Evolutionary conservation across 2,329 filamentous ascomycete species (phyloP).

Genomic region (Monosporascus sp.): DNA sequence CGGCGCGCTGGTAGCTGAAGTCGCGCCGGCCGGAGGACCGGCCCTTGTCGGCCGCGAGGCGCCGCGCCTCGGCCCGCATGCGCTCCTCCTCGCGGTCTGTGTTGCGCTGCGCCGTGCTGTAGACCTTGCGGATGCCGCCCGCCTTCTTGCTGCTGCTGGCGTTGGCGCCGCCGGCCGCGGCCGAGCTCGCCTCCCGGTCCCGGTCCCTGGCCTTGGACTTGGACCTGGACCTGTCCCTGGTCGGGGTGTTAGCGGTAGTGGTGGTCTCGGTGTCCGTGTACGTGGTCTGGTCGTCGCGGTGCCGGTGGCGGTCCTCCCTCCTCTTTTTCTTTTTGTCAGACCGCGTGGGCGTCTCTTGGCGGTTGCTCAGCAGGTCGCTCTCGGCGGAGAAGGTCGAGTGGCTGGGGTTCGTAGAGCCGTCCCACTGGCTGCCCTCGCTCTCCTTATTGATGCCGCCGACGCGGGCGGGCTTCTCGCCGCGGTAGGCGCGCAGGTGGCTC

Average conservation of each 20-base stretch:
- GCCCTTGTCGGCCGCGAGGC: conserved; percentile 50
- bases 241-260: conserved; percentile 3
- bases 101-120: conserved; percentile 53
- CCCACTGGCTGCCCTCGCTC: conserved; percentile 73
- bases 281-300: conserved; percentile 31
- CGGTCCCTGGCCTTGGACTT: no score
- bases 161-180: not conserved
- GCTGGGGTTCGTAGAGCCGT: conserved; percentile 65
- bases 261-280: not conserved
- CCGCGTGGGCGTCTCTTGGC: conserved; percentile 52
- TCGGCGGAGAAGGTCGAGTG: conserved; percentile 55
- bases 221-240: not conserved
- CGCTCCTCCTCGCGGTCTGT: conserved; percentile 47
- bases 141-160: conserved; percentile 5
- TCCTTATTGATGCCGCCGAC: conserved; percentile 86
- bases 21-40: conserved; percentile 40
- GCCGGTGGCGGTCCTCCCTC: conserved; percentile 10
- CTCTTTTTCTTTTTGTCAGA: conserved; percentile 31
- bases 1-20: conserved; percentile 49
- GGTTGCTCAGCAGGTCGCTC: conserved; percentile 55
- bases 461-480: conserved; percentile 76
- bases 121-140: conserved; percentile 56
- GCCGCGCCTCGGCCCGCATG: conserved; percentile 50
- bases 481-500: conserved; percentile 73
- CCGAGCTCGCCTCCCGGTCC: not conserved